These are phyloP conservation scores for Nicotiana paniculata DNA, from an alignment of 257 asterid species.

Conservation along the genomic window DNA sequence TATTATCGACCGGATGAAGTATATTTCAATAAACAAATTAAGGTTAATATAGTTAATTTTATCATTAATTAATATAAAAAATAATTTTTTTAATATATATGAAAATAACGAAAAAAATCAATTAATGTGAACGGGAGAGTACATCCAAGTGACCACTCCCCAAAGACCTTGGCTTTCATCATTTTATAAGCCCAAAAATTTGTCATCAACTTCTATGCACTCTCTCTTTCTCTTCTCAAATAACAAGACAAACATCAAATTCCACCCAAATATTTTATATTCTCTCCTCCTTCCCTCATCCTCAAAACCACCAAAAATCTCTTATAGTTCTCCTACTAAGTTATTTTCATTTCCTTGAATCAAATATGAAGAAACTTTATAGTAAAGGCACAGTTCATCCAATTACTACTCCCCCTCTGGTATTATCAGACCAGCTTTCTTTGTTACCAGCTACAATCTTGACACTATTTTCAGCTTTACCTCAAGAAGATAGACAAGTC, in stretches of 20 bases:
- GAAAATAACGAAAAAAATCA: too few relatives aligned
- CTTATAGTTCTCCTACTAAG: not conserved
- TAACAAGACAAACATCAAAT: not conserved
- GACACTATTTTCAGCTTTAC: constrained; percentile 25
- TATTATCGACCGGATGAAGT: too few relatives aligned
- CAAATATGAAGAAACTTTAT: constrained; percentile 26
- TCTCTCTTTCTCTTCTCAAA: not conserved
- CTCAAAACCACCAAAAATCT: not conserved
- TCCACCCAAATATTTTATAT: too few relatives aligned
- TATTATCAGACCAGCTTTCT: constrained; percentile 25
- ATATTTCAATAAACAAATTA: too few relatives aligned
- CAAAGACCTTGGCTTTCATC: not conserved
- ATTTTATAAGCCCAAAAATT: not conserved
- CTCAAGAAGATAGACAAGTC: constrained; percentile 29
- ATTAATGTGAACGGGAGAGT: too few relatives aligned
- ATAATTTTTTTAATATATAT: too few relatives aligned
- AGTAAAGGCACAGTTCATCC: constrained; percentile 27
- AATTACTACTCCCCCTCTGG: constrained; percentile 14
- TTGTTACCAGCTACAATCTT: constrained; percentile 34
- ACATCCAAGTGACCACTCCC: not conserved
- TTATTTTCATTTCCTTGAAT: not conserved
- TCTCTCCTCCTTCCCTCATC: not conserved
- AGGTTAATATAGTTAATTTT: too few relatives aligned
- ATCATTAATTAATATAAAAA: too few relatives aligned
- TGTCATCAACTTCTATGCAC: constrained; percentile 14